Conservation (phyloP, 306 rosid genomes). For the Hippophae rhamnoides region DNA sequence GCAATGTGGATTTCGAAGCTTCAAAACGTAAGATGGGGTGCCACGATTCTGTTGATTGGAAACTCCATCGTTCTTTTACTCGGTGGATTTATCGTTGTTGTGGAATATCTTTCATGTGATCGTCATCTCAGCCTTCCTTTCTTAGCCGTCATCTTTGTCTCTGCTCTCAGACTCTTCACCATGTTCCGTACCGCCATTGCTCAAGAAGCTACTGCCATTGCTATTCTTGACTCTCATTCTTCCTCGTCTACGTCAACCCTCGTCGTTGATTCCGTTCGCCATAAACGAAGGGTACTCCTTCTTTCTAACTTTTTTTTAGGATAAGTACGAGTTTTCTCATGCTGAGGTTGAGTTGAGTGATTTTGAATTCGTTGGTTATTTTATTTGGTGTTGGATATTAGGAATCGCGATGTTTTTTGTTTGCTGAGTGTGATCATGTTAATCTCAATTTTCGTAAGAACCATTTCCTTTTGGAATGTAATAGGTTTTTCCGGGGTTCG, state of each 20-base stretch:
- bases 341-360: not conserved
- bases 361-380: not conserved
- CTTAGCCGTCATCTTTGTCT: conserved; percentile 19
- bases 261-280: conserved; percentile 34
- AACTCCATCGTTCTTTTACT: conserved; percentile 24
- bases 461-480: too few species aligned
- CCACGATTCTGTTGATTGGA: conserved; percentile 25
- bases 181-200: conserved; percentile 53
- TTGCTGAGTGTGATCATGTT: too few species aligned
- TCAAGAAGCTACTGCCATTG: conserved; percentile 49
- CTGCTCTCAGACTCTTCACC: conserved; percentile 33
- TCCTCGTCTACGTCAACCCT: conserved; percentile 1
- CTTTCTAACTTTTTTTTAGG: not conserved
- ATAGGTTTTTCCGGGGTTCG: too few species aligned
- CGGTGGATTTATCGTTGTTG: conserved; percentile 26
- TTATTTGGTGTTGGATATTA: not conserved
- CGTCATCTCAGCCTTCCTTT: conserved; percentile 25
- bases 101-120: conserved; percentile 24
- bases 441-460: too few species aligned
- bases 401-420: not conserved
- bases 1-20: conserved; percentile 26
- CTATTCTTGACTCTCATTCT: conserved; percentile 34
- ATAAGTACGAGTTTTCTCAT: not conserved
- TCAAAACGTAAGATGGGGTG: conserved; percentile 23
- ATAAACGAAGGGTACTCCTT: conserved; percentile 40